Evolutionary conservation across 257 asterid genomes (phyloP), one percentile per base, ranked within the genome.

Genomic region (Rehmannia glutinosa): DNA sequence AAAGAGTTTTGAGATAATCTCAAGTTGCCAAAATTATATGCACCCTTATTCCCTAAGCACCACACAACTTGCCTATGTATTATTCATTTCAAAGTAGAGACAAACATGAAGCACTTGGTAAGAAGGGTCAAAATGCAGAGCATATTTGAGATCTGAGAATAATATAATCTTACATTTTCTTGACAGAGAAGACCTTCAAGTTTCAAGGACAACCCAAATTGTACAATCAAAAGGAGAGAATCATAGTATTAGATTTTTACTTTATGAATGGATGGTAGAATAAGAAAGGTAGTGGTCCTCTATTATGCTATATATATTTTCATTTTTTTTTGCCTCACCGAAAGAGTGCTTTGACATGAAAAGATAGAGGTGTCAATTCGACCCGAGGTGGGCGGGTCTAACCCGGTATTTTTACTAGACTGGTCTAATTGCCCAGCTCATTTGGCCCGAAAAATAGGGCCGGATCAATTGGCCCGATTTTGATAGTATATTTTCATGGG

Each of bases 161-260:
- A n/a, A n/a, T n/a, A n/a, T n/a, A n/a, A n/a, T n/a, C n/a, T n/a
- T n/a, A n/a, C n/a, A n/a, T n/a, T n/a, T n/a, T n/a, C n/a, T n/a
- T 55, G 46, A 42, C 12, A 27, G 49, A 41, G 17, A 20, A 24
- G 42, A 6, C 28, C 11, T 19, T 51, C 27, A 47, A 46, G 55
- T 21, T 64, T 43, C 35, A 28, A 58, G 30, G 39, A 47, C 47
- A 5, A 42, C 25, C 28, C 1, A 36, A 8, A 23, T n/a, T 46
- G 58, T 36, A 35, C 42, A 73, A 60, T 60, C 24, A 49, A 50
- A 8, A 51, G 12, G 36, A 59, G 61, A 45, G 70, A 67, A 77
- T 62, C 77, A 23, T 72, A 25, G 70, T 65, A 64, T 71, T 45
- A 54, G 33, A 45, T 67, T 61, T 72, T 74, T 47, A 32, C 39